Conservation (phyloP, 1,284 basidiomycete genomes). For the Hemileia vastatrix region DNA sequence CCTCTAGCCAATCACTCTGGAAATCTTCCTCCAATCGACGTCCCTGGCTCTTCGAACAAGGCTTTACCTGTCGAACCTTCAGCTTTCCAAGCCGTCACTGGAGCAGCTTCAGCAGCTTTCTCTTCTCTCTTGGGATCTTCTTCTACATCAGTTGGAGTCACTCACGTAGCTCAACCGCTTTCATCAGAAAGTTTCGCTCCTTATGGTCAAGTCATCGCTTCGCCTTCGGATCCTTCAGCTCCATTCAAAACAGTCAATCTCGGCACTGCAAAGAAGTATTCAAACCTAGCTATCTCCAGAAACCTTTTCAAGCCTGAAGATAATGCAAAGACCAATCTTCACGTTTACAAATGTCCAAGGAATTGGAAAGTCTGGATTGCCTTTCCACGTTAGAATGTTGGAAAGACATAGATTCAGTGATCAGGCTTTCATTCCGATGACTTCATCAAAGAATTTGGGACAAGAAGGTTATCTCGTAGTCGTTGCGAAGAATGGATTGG, state of each 20-base stretch:
- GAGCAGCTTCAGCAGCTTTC: slow-evolving; percentile 21
- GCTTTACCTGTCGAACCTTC: slow-evolving; percentile 29
- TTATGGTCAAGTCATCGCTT: slow-evolving; percentile 79
- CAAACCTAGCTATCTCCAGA: slow-evolving; percentile 65
- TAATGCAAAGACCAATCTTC: too few relatives aligned
- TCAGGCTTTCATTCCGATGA: slow-evolving; percentile 82
- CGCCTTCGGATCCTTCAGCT: slow-evolving; percentile 59
- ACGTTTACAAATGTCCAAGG: slow-evolving; percentile 10
- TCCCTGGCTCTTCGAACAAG: slow-evolving; percentile 30
- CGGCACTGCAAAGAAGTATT: slow-evolving; percentile 78
- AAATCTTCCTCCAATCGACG: slow-evolving; percentile 24
- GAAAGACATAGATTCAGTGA: slow-evolving; percentile 39
- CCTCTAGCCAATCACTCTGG: slow-evolving; percentile 25
- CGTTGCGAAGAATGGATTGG: slow-evolving; percentile 34
- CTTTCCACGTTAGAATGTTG: slow-evolving; percentile 30
- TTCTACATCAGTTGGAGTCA: slow-evolving; percentile 1
- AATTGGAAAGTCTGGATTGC: not conserved
- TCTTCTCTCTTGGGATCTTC: slow-evolving; percentile 19
- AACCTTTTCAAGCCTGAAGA: slow-evolving; percentile 54
- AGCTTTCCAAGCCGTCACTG: slow-evolving; percentile 10
- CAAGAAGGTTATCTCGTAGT: slow-evolving; percentile 40
- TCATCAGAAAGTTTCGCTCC: slow-evolving; percentile 69
- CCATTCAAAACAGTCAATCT: slow-evolving; percentile 71
- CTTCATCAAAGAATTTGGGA: slow-evolving; percentile 47
- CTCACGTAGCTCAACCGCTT: slow-evolving; percentile 62